These are phyloP conservation scores for Komagataella pastoris DNA, from an alignment of 805 yeast species.

Conservation along the genomic window DNA sequence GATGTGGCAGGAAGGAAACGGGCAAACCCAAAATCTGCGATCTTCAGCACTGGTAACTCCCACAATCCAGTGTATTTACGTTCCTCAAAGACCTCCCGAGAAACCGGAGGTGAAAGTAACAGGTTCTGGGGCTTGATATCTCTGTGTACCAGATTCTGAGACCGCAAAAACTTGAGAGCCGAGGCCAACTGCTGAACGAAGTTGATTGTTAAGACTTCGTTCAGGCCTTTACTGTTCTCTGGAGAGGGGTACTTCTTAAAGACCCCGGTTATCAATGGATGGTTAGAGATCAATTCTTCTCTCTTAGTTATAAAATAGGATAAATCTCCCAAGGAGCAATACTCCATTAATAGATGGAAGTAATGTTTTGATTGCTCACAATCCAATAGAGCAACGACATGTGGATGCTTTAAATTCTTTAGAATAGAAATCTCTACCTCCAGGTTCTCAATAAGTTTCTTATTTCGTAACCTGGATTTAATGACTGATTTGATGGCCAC, in stretches of 20 bases:
- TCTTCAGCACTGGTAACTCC: slow-evolving; percentile 81
- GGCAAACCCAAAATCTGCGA: slow-evolving; percentile 98
- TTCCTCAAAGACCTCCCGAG: slow-evolving; percentile 45
- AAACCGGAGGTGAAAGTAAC: slow-evolving; percentile 70
- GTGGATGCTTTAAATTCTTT: slow-evolving; percentile 83
- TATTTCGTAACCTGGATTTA: slow-evolving; percentile 68
- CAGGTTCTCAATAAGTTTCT: slow-evolving; percentile 78
- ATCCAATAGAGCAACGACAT: slow-evolving; percentile 78
- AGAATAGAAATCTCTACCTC: slow-evolving; percentile 87
- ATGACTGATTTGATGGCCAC: slow-evolving; percentile 88
- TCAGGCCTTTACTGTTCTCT: slow-evolving; percentile 59
- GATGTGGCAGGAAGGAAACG: slow-evolving; percentile 86
- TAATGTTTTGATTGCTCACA: slow-evolving; percentile 64
- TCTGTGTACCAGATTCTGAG: slow-evolving; percentile 80
- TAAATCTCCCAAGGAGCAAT: slow-evolving; percentile 89
- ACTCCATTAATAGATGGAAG: slow-evolving; percentile 90
- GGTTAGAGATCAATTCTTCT: slow-evolving; percentile 54
- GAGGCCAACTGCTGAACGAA: slow-evolving; percentile 78
- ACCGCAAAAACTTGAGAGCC: slow-evolving; percentile 71
- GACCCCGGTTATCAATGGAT: slow-evolving; percentile 68
- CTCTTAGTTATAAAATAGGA: slow-evolving; percentile 75
- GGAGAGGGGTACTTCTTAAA: slow-evolving; percentile 80
- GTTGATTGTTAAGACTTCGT: slow-evolving; percentile 67
- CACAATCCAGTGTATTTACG: slow-evolving; percentile 62
- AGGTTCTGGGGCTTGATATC: slow-evolving; percentile 88